Evolutionary conservation across 176 grass and related monocot genomes (phyloP), one percentile per base, ranked within the genome.

Genomic region (Musa troglodytarum): DNA sequence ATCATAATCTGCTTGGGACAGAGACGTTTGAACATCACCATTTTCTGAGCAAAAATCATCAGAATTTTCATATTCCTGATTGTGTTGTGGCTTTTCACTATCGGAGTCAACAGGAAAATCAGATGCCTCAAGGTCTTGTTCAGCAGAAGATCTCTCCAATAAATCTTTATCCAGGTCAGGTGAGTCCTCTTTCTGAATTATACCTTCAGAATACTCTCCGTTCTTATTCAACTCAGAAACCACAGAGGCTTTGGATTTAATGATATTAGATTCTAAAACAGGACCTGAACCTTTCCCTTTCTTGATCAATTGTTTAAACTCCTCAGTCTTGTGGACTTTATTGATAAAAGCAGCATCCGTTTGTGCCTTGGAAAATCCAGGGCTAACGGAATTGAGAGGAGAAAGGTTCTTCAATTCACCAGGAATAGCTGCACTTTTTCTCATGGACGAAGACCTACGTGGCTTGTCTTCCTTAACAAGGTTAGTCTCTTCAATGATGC

Each of bases 91-190:
- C 64, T 88, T 90, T 84, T 96, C 93, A 74, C 83, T 90, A 17
- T 96, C 93, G 75, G 87, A 90, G 71, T 88, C 89, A 69, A 79
- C 85, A 82, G 73, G 90, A 78, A 92, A 90, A 75, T 92, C 89
- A 62, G 71, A 83, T 10, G 64, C 3, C 24, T 84, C 86, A 67
- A 83, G 74, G 78, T 83, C 88, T 80, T 85, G 87, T 85, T 96
- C 90, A 51, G 79, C 68, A 74, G 74, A 86, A 52, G 28, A 49
- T 64, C 87, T 92, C 85, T 92, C 90, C 61, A 86, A 85, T 76
- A 88, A 85, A 69, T 96, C 87, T 81, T 90, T 90, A 80, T 77
- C 68, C 20, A 85, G 80, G 58, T 92, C 93, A 68, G 71, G 77
- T 49, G 78, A 86, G 78, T 92, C 80, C 28, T 85, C 86, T 51